These are phyloP conservation scores for Beauveria caledonica DNA, from an alignment of 2,329 filamentous ascomycete species.

Conservation along the genomic window DNA sequence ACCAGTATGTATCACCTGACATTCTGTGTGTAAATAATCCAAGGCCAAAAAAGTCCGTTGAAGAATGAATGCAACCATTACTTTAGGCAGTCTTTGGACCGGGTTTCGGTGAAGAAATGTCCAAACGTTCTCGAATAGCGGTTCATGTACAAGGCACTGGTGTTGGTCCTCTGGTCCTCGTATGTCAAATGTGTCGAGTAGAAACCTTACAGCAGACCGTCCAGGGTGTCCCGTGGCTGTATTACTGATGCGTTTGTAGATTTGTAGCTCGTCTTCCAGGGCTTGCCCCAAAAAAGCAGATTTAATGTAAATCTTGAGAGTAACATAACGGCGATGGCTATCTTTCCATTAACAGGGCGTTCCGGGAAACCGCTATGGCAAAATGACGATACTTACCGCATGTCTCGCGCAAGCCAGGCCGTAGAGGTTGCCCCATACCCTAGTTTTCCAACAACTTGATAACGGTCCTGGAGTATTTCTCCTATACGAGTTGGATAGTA, in stretches of 20 bases:
- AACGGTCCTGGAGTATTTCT: constrained; percentile 16
- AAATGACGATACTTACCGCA: constrained; percentile 12
- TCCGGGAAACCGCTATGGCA: too few relatives aligned
- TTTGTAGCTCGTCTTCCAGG: constrained; percentile 29
- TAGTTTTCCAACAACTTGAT: constrained; percentile 20
- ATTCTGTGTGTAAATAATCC: constrained; percentile 38
- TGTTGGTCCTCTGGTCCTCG: background rate
- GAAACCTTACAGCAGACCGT: background rate
- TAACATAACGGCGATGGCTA: constrained; percentile 20
- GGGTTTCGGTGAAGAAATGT: background rate
- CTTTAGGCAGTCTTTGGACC: background rate
- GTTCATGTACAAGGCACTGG: background rate
- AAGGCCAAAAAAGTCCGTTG: constrained; percentile 33
- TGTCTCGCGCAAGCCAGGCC: constrained; percentile 19
- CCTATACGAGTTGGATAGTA: constrained; percentile 20
- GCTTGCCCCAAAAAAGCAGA: constrained; percentile 18
- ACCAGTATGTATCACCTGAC: constrained; percentile 38
- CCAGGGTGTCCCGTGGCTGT: background rate
- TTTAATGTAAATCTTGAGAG: constrained; percentile 25
- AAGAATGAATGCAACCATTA: constrained; percentile 25
- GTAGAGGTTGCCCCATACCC: constrained; percentile 21
- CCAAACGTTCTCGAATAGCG: background rate
- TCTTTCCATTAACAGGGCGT: background rate
- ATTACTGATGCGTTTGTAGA: constrained; percentile 23
- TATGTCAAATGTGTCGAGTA: background rate